Base-by-base conservation (phyloP, 257 asterid species). In the Fraxinus pennsylvanica region DNA sequence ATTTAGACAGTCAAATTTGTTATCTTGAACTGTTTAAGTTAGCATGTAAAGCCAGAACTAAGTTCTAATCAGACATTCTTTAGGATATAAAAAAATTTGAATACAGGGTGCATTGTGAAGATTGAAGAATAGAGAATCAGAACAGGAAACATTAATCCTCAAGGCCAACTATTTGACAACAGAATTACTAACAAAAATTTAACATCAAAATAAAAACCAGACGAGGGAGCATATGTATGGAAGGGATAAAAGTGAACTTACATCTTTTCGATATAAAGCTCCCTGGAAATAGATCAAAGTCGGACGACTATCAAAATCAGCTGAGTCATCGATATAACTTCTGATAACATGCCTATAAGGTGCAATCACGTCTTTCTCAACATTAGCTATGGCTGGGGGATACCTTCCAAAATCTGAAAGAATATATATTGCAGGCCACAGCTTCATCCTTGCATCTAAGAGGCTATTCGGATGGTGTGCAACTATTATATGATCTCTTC, bases 401-500 rank as follows among this genome's bases (percentile, higher is more conserved):
- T 95, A 95, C 86, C 99, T 86, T 68, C 99, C 98, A 3, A 95
- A 93, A 89, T 95, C 99, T 0, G 99, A 82, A 65, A 95, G 94
- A 67, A 95, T 81, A 67, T 79, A 90, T 38, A 90, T 85, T 9
- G 97, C 96, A 65, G 97, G 96, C 96, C 96, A 95, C 10, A 95
- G 93, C 91, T 95, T 91, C 86, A 65, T 78, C 84, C 99, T 89
- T 3, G 97, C 96, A 41, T 93, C 88, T 77, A 86, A 80, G 52
- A 95, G 91, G 74, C 99, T 95, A 84, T 95, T 95, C 0, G 98
- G 99, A 81, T 95, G 99, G 79, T 95, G 99, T 21, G 98, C 98
- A 50, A 95, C 77, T n/a, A 95, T 82, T 50, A 95, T 75, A 74
- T 95, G 99, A 84, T 95, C 94, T 63, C 80, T 88, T 4, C 99